These are phyloP conservation scores for Daucus carota DNA, from an alignment of 129 eudicot species.

Conservation along the genomic window DNA sequence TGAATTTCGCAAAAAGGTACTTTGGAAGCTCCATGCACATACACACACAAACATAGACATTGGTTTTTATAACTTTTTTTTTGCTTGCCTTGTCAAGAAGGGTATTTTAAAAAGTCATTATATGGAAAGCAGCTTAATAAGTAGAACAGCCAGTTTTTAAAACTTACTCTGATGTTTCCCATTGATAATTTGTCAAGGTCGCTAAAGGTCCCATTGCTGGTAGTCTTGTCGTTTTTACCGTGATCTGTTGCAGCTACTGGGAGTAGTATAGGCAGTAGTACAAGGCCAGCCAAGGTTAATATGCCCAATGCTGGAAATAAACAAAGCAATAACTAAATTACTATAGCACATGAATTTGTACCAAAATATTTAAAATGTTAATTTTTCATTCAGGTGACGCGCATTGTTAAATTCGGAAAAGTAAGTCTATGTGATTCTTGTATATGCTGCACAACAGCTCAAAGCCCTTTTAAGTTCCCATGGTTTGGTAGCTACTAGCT, in stretches of 20 bases:
- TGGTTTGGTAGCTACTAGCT: background rate
- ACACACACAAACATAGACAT: background rate
- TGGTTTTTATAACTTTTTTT: too few species aligned
- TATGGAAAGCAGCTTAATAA: background rate
- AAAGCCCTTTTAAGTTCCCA: background rate
- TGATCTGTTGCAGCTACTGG: slow-evolving; percentile 53
- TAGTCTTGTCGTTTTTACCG: slow-evolving; percentile 11
- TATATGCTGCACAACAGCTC: background rate
- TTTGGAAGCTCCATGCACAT: background rate
- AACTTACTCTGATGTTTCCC: slow-evolving; percentile 74
- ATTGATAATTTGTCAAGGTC: slow-evolving; percentile 81
- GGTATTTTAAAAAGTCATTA: background rate
- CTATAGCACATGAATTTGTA: background rate
- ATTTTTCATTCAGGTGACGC: background rate
- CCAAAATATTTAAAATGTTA: background rate
- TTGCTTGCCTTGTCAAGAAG: background rate
- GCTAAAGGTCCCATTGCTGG: slow-evolving; percentile 64
- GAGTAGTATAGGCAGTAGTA: slow-evolving; percentile 59
- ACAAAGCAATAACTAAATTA: background rate
- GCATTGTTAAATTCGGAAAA: background rate
- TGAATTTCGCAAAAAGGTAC: background rate
- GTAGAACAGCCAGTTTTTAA: background rate
- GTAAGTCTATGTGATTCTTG: background rate
- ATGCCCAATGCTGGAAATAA: slow-evolving; percentile 51
- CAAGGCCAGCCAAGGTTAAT: slow-evolving; percentile 45